Base-by-base conservation (phyloP, 108 stramenopile genomes). In the Cyclotella atomus region DNA sequence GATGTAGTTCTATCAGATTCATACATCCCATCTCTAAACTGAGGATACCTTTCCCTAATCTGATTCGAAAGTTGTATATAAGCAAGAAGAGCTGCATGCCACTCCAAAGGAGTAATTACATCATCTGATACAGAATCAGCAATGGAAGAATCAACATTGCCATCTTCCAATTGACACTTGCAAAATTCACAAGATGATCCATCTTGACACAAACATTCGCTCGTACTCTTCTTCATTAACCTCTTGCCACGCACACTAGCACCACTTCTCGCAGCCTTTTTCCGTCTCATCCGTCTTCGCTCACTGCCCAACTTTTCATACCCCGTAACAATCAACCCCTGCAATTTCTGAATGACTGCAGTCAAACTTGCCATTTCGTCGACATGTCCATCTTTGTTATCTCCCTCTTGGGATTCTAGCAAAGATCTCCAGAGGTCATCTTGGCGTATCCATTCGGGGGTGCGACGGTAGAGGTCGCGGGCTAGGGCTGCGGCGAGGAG, bases 21-120 rank as follows among this genome's bases (percentile, higher is more conserved):
- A 68, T 79, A 83, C 55, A 73, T 55, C 19, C 65, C 46, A 75
- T 83, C 82, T 43, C 77, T 78, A 75, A 66, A 75, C 44, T 17
- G 55, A n/a, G 82, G 82, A 69, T 65, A 61, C 19, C 67, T 57
- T 25, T 47, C 66, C 7, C 59, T 66, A 4, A 83, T 73, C 46
- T 83, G 75, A 55, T 75, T 75, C 2, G 64, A 79, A 19, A 86
- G 60, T 62, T 91, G 88, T 33, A 87, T 55, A 54, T 83, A 89
- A 16, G 83, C 85, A 45, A 91, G 62, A 17, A 91, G 43, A 16
- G 90, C 84, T 12, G 85, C 86, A 64, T 89, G 87, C 30, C 85
- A 62, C 59, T 89, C 86, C 44, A 86, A 80, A 45, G 87, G 62
- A 21, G 73, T 71, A 47, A 82, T 73, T 34, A 25, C 19, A 47